Conservation (phyloP, 169 alveolate genomes). For the Plasmodium gonderi region DNA sequence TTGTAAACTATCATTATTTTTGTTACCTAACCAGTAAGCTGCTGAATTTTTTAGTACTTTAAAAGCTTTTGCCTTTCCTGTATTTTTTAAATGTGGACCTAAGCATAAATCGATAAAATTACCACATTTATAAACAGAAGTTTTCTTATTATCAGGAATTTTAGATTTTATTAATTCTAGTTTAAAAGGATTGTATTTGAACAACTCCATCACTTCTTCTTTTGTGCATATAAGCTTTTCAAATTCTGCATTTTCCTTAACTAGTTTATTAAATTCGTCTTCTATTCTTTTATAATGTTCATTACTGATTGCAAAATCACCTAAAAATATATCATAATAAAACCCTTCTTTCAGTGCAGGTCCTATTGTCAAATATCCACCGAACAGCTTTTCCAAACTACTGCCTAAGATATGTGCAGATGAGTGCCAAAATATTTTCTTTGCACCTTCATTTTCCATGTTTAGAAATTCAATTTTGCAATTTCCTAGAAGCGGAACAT, state of each 20-base stretch:
- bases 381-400: constrained; percentile 95
- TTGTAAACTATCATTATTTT: constrained; percentile 96
- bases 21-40: constrained; percentile 98
- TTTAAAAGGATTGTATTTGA: constrained; percentile 98
- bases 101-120: constrained; percentile 98
- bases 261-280: constrained; percentile 77
- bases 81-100: constrained; percentile 99
- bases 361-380: constrained; percentile 98
- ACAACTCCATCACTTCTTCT: constrained; percentile 97
- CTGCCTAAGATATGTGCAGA: constrained; percentile 96
- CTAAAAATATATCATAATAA: constrained; percentile 98
- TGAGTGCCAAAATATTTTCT: constrained; percentile 98
- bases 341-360: constrained; percentile 97
- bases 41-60: constrained; percentile 96
- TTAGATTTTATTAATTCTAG: constrained; percentile 95
- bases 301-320: constrained; percentile 85
- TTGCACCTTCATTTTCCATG: constrained; percentile 96
- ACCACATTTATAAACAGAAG: constrained; percentile 98
- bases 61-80: constrained; percentile 95
- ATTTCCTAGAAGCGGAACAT: constrained; percentile 97
- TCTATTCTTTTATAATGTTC: constrained; percentile 75
- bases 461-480: constrained; percentile 92
- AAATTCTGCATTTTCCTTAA: constrained; percentile 92
- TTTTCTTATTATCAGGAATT: constrained; percentile 94
- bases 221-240: constrained; percentile 95